A percentile compares a stretch with the other conserved stretches of the same genome.
These are phyloP conservation scores for Candida neerlandica DNA, from an alignment of 1,139 yeast species.

Conservation along the genomic window DNA sequence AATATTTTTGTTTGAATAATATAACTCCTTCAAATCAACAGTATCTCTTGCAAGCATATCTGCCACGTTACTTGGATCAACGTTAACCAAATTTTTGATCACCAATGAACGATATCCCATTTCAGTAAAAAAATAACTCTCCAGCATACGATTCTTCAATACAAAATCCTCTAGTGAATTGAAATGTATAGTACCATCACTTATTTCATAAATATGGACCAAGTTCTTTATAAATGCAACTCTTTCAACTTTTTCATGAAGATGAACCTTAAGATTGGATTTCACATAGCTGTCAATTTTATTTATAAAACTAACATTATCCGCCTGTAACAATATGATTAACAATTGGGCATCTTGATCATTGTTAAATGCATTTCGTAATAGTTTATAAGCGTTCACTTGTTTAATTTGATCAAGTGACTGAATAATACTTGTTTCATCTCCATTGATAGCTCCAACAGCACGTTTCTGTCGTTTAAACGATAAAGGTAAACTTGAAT, in stretches of 20 bases:
- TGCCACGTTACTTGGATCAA: background rate
- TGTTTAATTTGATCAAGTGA: slow-evolving; percentile 6
- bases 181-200: slow-evolving; percentile 14
- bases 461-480: background rate
- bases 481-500: background rate
- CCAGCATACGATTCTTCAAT: background rate
- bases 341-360: slow-evolving; percentile 8
- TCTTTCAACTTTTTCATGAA: slow-evolving; percentile 2
- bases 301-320: slow-evolving; percentile 6
- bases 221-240: slow-evolving; percentile 6
- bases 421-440: background rate
- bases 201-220: slow-evolving; percentile 6
- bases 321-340: slow-evolving; percentile 8
- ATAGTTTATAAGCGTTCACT: slow-evolving; percentile 13
- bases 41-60: slow-evolving; percentile 8
- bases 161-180: slow-evolving; percentile 11
- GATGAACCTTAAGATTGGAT: slow-evolving; percentile 3
- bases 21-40: background rate
- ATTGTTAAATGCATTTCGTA: slow-evolving; percentile 9
- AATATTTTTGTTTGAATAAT: background rate
- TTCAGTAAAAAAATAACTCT: background rate
- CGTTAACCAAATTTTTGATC: slow-evolving; percentile 1
- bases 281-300: slow-evolving; percentile 9
- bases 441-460: background rate
- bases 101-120: slow-evolving; percentile 6